Base-by-base conservation (phyloP, 2,329 filamentous ascomycete species). In the Botrytis galanthina region DNA sequence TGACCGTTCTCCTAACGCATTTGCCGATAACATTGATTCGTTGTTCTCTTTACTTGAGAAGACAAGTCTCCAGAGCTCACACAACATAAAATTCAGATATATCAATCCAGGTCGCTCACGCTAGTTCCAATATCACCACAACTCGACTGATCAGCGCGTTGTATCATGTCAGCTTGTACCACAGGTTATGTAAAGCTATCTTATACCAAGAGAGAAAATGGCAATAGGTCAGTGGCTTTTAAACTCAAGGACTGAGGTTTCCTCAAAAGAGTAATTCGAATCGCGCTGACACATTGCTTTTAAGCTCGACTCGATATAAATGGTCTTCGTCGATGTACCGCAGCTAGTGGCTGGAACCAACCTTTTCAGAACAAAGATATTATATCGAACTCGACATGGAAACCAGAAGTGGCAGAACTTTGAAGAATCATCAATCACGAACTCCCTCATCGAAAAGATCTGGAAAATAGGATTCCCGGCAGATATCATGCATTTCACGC, bases 41-140 rank as follows among this genome's bases (percentile, higher is more conserved):
- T 32, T 37, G 4, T 37, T 26, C 4, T 14, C 12, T 37, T 26
- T 22, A 37, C 20, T 61, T 2, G 32, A 61, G 9, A 26, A 26
- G 1, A 61, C 2, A 14, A 8, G 59, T 61, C 8, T 61, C 20
- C 10, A n/a, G 59, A 0, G 5, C 1, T 10, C 35, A 6, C 3
- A 32, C 9, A 20, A 1, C 5, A 16, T n/a, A 3, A 0, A n/a
- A 6, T 1, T 0, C 12, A 7, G 16, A n/a, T 18, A 12, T 4
- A 9, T 9, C 26, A 62, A 62, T 10, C 14, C 37, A 16, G 60
- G 42, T 29, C 37, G 20, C 37, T 62, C 26, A 29, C 37, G 37
- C 37, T 62, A 37, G 37, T 62, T 62, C 2, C 7, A 14, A 42
- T n/a, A 39, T n/a, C 20, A 8, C 22, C 35, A 61, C 14, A 61